phyloP scores from a whole-genome alignment of 1,139 yeast species.

The Candida anutae region DNA sequence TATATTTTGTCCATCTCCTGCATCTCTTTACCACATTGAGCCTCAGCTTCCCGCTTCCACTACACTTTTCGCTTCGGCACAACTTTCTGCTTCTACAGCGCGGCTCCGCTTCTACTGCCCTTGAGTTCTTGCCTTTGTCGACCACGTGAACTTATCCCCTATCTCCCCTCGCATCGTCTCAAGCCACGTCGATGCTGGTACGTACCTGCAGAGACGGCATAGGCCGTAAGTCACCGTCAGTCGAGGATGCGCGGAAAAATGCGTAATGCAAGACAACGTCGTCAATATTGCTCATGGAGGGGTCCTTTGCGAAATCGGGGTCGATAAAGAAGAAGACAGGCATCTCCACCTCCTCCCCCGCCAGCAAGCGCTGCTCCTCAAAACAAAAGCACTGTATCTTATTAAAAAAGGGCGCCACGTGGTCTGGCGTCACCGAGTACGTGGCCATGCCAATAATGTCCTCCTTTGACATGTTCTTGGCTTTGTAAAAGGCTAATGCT shows the following conservation, averaged over 20 bases:
- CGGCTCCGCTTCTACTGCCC: too few species aligned
- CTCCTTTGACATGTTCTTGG: conserved; percentile 74
- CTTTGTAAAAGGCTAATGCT: conserved; percentile 91
- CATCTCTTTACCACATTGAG: conserved; percentile 14
- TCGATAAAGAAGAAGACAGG: conserved; percentile 97
- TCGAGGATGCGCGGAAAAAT: conserved; percentile 65
- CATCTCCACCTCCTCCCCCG: conserved; percentile 99
- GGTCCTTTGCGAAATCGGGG: conserved; percentile 95
- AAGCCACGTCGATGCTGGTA: too few species aligned
- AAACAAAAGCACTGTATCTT: conserved; percentile 97
- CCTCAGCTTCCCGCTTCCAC: conserved; percentile 13
- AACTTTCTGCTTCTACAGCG: too few species aligned
- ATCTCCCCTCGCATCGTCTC: too few species aligned
- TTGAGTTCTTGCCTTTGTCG: too few species aligned
- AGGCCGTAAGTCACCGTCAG: conserved; percentile 39
- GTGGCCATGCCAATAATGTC: conserved; percentile 99
- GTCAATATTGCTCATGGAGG: conserved; percentile 83
- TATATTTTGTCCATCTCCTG: not conserved
- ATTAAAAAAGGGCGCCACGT: conserved; percentile 91
- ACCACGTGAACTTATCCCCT: too few species aligned
- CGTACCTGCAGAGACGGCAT: too few species aligned
- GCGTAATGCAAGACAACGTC: conserved; percentile 90
- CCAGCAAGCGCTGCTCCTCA: conserved; percentile 87
- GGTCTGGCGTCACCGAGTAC: conserved; percentile 92
- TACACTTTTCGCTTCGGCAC: too few species aligned